phyloP scores from a whole-genome alignment of 1,139 yeast genomes.

The Magnusiomyces paraingens region DNA sequence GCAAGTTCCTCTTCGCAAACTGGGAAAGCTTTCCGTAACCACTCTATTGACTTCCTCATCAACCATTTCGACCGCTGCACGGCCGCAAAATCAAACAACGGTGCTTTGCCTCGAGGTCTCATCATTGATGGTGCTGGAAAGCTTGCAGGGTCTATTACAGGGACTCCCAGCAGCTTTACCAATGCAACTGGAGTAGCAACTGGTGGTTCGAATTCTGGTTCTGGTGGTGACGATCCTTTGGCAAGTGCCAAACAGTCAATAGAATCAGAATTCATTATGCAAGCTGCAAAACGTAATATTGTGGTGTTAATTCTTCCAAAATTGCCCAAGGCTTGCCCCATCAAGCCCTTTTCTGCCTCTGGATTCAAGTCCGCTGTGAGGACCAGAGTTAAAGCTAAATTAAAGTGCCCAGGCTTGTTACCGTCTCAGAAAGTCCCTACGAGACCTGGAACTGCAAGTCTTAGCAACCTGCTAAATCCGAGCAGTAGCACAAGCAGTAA shows the following conservation, averaged over 20 bases:
- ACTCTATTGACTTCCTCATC: conserved; percentile 2
- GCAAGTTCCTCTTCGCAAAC: too few relatives aligned
- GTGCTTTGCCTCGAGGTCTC: not conserved
- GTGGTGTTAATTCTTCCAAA: not conserved
- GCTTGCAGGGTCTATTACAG: not conserved
- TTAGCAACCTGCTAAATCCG: too few relatives aligned
- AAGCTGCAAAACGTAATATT: conserved; percentile 5
- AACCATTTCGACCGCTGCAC: conserved; percentile 1
- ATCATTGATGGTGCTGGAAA: conserved; percentile 1
- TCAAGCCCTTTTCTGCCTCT: not conserved
- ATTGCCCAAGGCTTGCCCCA: not conserved
- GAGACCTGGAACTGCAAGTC: too few relatives aligned
- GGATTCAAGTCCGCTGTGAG: too few relatives aligned
- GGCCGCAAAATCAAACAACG: not conserved
- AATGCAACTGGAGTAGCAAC: too few relatives aligned
- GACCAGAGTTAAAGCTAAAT: too few relatives aligned
- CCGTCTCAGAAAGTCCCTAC: too few relatives aligned
- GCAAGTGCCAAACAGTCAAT: not conserved
- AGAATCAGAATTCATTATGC: conserved; percentile 1
- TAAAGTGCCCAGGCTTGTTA: too few relatives aligned
- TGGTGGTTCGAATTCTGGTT: not conserved
- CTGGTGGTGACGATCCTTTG: not conserved
- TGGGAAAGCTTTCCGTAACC: not conserved
- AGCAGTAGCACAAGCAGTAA: too few relatives aligned
- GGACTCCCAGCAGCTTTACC: too few relatives aligned